phyloP scores from a whole-genome alignment of 148 eudicot genomes.

The Fallopia convolvulus region DNA sequence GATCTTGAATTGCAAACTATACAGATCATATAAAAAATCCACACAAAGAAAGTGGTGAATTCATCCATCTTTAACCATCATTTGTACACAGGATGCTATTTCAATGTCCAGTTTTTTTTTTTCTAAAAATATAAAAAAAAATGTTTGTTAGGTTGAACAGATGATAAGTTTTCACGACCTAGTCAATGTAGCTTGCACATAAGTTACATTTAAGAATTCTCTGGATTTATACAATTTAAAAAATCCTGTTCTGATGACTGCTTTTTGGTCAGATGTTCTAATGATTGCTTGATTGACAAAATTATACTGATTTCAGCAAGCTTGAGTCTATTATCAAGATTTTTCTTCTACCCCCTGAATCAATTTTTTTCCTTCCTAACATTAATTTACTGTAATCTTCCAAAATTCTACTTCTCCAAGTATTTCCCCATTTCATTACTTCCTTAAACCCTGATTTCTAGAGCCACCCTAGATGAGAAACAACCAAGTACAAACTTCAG shows the following conservation, averaged over 20 bases:
- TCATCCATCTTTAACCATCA: slow-evolving; percentile 1
- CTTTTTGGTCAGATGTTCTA: neutral
- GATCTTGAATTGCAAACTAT: neutral
- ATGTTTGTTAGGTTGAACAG: neutral
- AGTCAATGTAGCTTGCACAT: neutral
- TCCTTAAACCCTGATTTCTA: neutral
- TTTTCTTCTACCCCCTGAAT: neutral
- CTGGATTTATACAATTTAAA: neutral
- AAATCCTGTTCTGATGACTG: neutral
- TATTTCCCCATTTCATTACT: neutral
- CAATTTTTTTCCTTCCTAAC: neutral
- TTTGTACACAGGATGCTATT: neutral
- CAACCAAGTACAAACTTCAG: neutral
- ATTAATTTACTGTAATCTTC: neutral
- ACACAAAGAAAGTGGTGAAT: neutral
- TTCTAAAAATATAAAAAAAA: no score
- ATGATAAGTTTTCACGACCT: neutral
- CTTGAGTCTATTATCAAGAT: neutral
- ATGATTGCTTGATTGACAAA: neutral
- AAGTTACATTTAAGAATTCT: neutral
- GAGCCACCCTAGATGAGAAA: neutral
- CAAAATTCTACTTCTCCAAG: neutral
- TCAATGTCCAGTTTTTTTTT: no score
- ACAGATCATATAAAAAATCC: neutral
- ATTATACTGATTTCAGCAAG: neutral